A percentile compares a stretch with the other conserved stretches of the same genome.
Conservation (phyloP, 2,329 filamentous ascomycete species). For the Fusarium coicis region DNA sequence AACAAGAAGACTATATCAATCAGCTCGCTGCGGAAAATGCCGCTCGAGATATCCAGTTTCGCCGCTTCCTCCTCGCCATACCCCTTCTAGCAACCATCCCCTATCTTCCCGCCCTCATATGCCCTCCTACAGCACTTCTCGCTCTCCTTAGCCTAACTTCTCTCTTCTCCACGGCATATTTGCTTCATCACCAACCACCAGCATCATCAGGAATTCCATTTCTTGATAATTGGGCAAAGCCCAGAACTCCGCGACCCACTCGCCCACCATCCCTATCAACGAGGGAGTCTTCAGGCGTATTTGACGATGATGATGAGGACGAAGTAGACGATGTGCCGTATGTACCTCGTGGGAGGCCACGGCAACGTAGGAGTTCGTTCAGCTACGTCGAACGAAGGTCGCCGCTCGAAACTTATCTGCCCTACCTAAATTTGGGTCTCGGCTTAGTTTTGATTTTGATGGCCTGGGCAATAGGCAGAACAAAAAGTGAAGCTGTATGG, state of each 20-base stretch:
- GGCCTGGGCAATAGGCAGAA: constrained; percentile 53
- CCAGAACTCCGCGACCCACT: constrained; percentile 40
- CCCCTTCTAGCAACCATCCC: constrained; percentile 66
- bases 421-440: constrained; percentile 69
- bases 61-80: constrained; percentile 67
- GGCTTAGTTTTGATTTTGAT: constrained; percentile 62
- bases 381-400: constrained; percentile 41
- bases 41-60: constrained; percentile 67
- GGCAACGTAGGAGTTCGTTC: constrained; percentile 37
- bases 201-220: constrained; percentile 62
- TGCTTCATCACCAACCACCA: constrained; percentile 66
- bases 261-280: constrained; percentile 37
- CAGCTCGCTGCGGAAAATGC: constrained; percentile 66
- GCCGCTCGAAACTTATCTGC: constrained; percentile 68
- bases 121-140: constrained; percentile 53
- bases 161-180: constrained; percentile 70
- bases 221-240: constrained; percentile 59
- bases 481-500: constrained; percentile 49
- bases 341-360: constrained; percentile 22
- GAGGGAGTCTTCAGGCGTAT: constrained; percentile 18
- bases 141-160: constrained; percentile 70
- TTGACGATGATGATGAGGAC: constrained; percentile 34
- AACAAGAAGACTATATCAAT: constrained; percentile 73
- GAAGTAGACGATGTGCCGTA: constrained; percentile 27
- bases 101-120: constrained; percentile 57